Evolutionary conservation across 1,139 yeast species (phyloP).

Genomic region (Geotrichum aggregatum): DNA sequence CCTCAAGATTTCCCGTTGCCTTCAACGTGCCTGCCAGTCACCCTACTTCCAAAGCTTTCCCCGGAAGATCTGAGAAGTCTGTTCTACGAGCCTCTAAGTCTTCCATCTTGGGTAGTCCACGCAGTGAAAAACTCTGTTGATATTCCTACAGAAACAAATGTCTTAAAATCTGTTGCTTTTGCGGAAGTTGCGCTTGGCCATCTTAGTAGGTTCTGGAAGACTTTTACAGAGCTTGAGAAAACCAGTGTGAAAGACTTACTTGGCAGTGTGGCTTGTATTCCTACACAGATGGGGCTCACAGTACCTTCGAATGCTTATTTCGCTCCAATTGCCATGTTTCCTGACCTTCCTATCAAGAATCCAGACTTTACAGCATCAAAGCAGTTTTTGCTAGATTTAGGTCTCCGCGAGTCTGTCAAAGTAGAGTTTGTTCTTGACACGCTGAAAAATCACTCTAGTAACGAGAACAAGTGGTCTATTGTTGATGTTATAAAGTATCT

Average conservation of each 20-base stretch:
- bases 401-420: constrained; percentile 42
- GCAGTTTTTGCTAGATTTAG: constrained; percentile 35
- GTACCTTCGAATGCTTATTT: constrained; percentile 39
- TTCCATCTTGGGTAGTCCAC: constrained; percentile 33
- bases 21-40: constrained; percentile 23
- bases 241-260: constrained; percentile 26
- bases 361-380: constrained; percentile 30
- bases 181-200: constrained; percentile 32
- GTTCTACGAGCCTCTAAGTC: constrained; percentile 33
- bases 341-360: constrained; percentile 39
- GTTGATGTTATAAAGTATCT: constrained; percentile 39
- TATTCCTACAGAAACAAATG: constrained; percentile 25
- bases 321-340: constrained; percentile 38
- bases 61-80: constrained; percentile 24
- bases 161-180: constrained; percentile 29
- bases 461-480: constrained; percentile 37
- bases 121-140: constrained; percentile 22
- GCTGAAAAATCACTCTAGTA: constrained; percentile 31
- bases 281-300: constrained; percentile 41
- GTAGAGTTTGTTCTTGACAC: constrained; percentile 39
- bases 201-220: constrained; percentile 32
- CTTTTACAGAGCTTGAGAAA: constrained; percentile 17
- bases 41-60: constrained; percentile 1
- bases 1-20: constrained; percentile 37
- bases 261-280: constrained; percentile 34